Base-by-base conservation (phyloP, 2,329 filamentous ascomycete genomes). In the Cercospora nicotianae region DNA sequence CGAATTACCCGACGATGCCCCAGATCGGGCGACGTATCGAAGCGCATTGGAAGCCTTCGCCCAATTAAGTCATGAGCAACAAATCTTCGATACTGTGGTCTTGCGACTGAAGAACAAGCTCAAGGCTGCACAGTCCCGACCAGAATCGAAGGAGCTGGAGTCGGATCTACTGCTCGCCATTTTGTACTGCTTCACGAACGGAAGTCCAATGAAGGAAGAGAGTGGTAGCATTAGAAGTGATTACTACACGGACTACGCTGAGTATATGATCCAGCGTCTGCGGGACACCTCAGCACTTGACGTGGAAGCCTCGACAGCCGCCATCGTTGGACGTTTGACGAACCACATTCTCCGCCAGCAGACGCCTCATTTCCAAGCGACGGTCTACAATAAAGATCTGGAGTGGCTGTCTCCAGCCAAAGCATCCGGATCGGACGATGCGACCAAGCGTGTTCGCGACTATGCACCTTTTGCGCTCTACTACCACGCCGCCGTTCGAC, bases 41-140 rank as follows among this genome's bases (percentile, higher is more conserved):
- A 79, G 83, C 5, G 86, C 87, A 0, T 79, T 91, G 26, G 88
- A 90, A 73, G 87, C 83, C 0, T 84, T 91, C 67, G 88, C 89
- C 2, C 87, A 89, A 72, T 84, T 91, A 20, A 88, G 87, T 64
- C 81, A 83, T 10, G 88, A 90, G 74, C 83, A 85, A 68, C 84
- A 87, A 42, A 82, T 90, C 12, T 89, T 90, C 69, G 85, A 89
- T 67, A 90, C 87, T 0, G 80, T 91, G 8, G 83, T 90, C 36
- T 80, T 89, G 48, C 82, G 88, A 31, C 78, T 91, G 30, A 85
- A 89, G 76, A 89, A 87, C 79, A 90, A 89, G 72, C 79, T 90
- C 30, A 84, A 86, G 60, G 77, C 85, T 16, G 81, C 89, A 42
- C 81, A 88, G 30, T 81, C 84, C 66, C 84, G 85, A 70, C 78